These are phyloP conservation scores for Trichophyton rubrum DNA, from an alignment of 2,329 filamentous ascomycete species.

Conservation along the genomic window DNA sequence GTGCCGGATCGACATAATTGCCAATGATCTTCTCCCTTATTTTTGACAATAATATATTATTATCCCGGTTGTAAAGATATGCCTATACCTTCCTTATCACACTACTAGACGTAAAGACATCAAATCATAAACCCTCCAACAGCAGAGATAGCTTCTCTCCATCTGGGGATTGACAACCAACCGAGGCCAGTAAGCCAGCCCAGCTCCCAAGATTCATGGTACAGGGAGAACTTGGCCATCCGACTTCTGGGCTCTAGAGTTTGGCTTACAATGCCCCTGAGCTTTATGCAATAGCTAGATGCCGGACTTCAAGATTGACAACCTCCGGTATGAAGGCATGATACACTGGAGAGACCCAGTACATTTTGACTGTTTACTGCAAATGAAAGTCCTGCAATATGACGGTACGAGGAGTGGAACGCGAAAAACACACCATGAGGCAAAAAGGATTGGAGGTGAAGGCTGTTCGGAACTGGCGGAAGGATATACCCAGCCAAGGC, in stretches of 20 bases:
- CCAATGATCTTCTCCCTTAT: background rate
- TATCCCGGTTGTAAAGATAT: no score
- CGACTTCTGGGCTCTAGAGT: background rate
- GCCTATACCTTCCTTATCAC: no score
- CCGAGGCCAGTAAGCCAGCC: background rate
- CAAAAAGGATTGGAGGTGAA: background rate
- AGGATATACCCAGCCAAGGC: background rate
- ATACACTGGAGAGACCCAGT: no score
- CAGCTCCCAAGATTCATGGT: background rate
- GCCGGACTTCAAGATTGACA: no score
- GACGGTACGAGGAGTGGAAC: background rate
- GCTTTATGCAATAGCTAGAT: background rate
- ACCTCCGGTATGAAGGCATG: no score
- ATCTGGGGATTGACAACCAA: background rate
- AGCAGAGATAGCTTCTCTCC: no score
- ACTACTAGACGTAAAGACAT: no score
- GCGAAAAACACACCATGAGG: background rate
- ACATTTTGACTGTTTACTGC: background rate
- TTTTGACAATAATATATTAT: no score
- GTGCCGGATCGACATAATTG: background rate
- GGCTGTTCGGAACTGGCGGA: background rate
- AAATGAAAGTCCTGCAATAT: background rate
- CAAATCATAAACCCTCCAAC: no score
- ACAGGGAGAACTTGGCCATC: background rate
- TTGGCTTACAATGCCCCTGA: background rate